A percentile compares a stretch with the other conserved stretches of the same genome.
These are phyloP conservation scores for Monocercomonoides exilis DNA, from an alignment of 78 protist genomes.

Conservation along the genomic window DNA sequence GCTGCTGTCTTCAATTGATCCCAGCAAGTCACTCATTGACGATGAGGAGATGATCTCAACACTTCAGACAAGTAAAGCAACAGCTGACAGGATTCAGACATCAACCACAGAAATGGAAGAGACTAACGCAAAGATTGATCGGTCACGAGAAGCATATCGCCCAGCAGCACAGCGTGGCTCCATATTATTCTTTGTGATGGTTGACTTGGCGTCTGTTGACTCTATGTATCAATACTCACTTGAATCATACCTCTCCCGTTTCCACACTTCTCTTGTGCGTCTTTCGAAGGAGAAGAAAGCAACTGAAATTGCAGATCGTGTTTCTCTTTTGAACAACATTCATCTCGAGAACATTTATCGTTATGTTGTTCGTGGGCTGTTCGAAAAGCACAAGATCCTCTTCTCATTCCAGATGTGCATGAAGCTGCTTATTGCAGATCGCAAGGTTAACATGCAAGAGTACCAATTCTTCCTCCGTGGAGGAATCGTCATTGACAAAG, in stretches of 20 bases:
- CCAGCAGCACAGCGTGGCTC: conserved; percentile 68
- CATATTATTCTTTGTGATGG: conserved; percentile 65
- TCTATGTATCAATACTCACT: conserved; percentile 83
- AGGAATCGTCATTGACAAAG: conserved; percentile 58
- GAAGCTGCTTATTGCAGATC: conserved; percentile 32
- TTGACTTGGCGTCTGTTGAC: conserved; percentile 61
- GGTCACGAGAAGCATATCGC: conserved; percentile 54
- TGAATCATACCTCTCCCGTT: conserved; percentile 54
- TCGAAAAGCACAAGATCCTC: conserved; percentile 73
- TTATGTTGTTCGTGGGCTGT: conserved; percentile 65
- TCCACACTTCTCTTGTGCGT: conserved; percentile 33
- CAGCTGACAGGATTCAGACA: conserved; percentile 43
- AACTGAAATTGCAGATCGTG: conserved; percentile 36
- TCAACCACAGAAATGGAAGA: conserved; percentile 13
- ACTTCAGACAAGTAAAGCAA: conserved; percentile 51
- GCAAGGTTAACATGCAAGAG: conserved; percentile 45
- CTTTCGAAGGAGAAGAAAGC: background rate
- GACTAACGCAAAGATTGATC: conserved; percentile 47
- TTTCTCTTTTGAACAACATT: conserved; percentile 42
- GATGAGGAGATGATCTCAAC: conserved; percentile 50
- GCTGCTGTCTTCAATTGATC: conserved; percentile 43
- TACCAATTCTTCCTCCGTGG: conserved; percentile 68
- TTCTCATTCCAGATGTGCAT: conserved; percentile 71
- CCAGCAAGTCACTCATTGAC: conserved; percentile 51
- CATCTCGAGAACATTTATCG: conserved; percentile 55